Conservation (phyloP, 345 rosid species). For the Pugionium cornutum region DNA sequence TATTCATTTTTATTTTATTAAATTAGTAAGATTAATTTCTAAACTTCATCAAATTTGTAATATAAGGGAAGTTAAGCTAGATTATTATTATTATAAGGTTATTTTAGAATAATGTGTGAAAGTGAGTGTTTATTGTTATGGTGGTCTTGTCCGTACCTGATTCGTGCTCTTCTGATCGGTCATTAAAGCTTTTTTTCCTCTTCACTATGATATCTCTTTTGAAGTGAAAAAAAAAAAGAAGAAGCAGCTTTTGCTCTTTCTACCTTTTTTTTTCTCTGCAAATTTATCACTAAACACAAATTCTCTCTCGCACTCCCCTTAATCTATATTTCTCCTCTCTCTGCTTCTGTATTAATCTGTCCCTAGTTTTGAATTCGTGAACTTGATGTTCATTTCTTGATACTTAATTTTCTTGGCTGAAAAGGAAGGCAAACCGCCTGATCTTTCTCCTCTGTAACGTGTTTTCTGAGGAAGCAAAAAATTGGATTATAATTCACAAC, state of each 20-base stretch:
- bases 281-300: background rate
- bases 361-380: conserved; percentile 12
- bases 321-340: background rate
- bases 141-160: conserved; percentile 44
- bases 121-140: background rate
- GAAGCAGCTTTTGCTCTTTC: conserved; percentile 13
- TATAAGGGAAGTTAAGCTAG: too few relatives aligned
- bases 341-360: background rate
- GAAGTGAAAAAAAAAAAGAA: conserved; percentile 24
- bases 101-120: too few relatives aligned
- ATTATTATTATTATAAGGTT: too few relatives aligned
- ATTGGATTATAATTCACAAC: background rate
- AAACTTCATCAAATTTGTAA: too few relatives aligned
- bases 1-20: too few relatives aligned
- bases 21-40: too few relatives aligned
- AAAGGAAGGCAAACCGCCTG: conserved; percentile 21
- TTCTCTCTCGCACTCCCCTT: background rate
- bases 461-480: background rate
- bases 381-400: conserved; percentile 15
- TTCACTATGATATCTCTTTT: conserved; percentile 26
- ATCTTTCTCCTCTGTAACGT: background rate
- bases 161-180: conserved; percentile 36
- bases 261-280: conserved; percentile 18
- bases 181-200: conserved; percentile 31
- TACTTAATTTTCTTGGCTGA: background rate